Percentiles rank a stretch among this genome's conserved stretches.
Conservation (phyloP, 805 yeast species). For the Candida saitoana region DNA sequence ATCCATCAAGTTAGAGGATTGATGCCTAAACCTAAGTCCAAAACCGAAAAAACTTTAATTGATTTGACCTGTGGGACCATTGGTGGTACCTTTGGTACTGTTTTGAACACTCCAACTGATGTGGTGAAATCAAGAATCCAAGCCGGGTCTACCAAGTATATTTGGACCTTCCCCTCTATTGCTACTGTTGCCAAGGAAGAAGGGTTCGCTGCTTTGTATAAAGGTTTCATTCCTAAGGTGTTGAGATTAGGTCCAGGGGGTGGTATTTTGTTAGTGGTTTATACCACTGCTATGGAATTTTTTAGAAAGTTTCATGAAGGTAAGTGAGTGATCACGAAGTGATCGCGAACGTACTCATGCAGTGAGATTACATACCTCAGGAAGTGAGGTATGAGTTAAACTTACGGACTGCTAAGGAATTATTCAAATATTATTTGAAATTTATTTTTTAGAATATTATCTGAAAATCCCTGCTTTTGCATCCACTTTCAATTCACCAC, state of each 20-base stretch:
- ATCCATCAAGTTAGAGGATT: conserved; percentile 80
- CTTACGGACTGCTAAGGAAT: too few species aligned
- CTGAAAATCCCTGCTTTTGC: too few species aligned
- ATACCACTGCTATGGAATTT: conserved; percentile 90
- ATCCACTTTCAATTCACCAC: too few species aligned
- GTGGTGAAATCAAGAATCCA: conserved; percentile 97
- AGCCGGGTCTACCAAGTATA: conserved; percentile 83
- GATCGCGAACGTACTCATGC: too few species aligned
- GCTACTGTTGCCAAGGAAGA: conserved; percentile 77
- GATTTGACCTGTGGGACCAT: conserved; percentile 90
- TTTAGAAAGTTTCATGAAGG: conserved; percentile 56
- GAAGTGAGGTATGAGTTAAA: background rate
- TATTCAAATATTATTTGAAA: too few species aligned
- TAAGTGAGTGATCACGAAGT: too few species aligned
- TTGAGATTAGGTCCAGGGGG: conserved; percentile 99
- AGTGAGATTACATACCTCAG: too few species aligned
- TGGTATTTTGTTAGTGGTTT: conserved; percentile 95
- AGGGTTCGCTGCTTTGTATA: conserved; percentile 86
- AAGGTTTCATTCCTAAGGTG: conserved; percentile 96
- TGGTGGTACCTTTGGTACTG: conserved; percentile 97
- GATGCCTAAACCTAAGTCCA: conserved; percentile 71
- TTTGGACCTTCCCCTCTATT: conserved; percentile 86
- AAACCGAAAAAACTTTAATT: conserved; percentile 73
- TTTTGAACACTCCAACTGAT: conserved; percentile 93
- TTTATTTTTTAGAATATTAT: too few species aligned